phyloP scores from a whole-genome alignment of 106 monocot genomes.

The Dendrobium chrysotoxum region DNA sequence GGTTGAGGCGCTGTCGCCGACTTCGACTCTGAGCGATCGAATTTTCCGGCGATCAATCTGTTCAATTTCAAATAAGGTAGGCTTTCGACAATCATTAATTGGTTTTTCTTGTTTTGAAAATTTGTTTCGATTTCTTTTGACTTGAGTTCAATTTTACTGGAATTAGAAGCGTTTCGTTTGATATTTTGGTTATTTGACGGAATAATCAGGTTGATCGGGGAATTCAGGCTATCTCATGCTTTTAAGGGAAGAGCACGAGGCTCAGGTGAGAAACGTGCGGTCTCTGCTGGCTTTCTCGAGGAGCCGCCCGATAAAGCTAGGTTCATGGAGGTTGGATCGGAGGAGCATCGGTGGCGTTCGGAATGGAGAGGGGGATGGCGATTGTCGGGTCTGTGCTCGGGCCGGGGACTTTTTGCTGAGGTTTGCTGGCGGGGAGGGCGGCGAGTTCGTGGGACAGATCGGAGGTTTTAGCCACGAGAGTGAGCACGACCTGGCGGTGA shows the following conservation, averaged over 20 bases:
- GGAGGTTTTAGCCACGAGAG: conserved; percentile 86
- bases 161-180: neutral
- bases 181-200: neutral
- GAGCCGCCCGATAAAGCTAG: neutral
- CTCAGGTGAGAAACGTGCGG: conserved; percentile 10
- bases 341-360: neutral
- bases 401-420: conserved; percentile 15
- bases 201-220: neutral
- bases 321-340: conserved; percentile 13
- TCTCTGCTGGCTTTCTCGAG: conserved; percentile 9
- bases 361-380: conserved; percentile 15
- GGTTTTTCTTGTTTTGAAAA: neutral
- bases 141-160: neutral
- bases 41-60: neutral
- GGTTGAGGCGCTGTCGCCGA: neutral
- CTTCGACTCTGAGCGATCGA: neutral
- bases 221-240: conserved; percentile 11
- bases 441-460: conserved; percentile 19
- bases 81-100: neutral
- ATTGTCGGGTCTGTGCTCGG: conserved; percentile 27
- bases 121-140: neutral
- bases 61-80: neutral
- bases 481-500: conserved; percentile 77
- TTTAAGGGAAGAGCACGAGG: conserved; percentile 7
- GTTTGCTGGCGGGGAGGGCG: conserved; percentile 14